Conservation (phyloP, 371 early-diverging fungal species). For the Actinomucor elegans region DNA sequence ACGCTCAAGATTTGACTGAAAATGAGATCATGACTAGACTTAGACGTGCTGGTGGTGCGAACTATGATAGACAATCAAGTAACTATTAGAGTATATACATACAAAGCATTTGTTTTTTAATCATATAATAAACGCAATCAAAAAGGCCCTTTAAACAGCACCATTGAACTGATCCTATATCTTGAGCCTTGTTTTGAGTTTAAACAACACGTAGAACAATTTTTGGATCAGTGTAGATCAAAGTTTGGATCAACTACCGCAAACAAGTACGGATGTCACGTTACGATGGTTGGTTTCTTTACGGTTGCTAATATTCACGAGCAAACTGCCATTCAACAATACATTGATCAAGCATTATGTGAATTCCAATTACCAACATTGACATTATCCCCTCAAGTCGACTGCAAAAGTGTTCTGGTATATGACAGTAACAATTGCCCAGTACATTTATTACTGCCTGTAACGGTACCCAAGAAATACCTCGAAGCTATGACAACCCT, state of each 20-base stretch:
- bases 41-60: constrained; percentile 69
- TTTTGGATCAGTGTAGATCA: constrained; percentile 8
- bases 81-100: constrained; percentile 33
- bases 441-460: constrained; percentile 31
- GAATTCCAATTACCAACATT: too few species aligned
- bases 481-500: constrained; percentile 8
- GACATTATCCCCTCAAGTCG: not conserved
- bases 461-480: constrained; percentile 11
- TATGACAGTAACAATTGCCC: not conserved
- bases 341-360: too few species aligned
- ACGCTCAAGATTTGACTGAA: constrained; percentile 49
- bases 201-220: constrained; percentile 13
- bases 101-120: not conserved
- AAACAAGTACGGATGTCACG: constrained; percentile 32
- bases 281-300: constrained; percentile 40
- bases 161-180: constrained; percentile 34
- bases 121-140: too few species aligned
- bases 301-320: constrained; percentile 3
- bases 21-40: constrained; percentile 55
- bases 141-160: not conserved
- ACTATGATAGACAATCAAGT: constrained; percentile 64
- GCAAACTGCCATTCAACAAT: too few species aligned
- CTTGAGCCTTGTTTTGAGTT: constrained; percentile 28
- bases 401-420: constrained; percentile 1
- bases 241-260: constrained; percentile 26